Percentiles rank a stretch among this genome's conserved stretches.
These are phyloP conservation scores for Botrytis galanthina DNA, from an alignment of 2,329 filamentous ascomycete species.

Conservation along the genomic window DNA sequence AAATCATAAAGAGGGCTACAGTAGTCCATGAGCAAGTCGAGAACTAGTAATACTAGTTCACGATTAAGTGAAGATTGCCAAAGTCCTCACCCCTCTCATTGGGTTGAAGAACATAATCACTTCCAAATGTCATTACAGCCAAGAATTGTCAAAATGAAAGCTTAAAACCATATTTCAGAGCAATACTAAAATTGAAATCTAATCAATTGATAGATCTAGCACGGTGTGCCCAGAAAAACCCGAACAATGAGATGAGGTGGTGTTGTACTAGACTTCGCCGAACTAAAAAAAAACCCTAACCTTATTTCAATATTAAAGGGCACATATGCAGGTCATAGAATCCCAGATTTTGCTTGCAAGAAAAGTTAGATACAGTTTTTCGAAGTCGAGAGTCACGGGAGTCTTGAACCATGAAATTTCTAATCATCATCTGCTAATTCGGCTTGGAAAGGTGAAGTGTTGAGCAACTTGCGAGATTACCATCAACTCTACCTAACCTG, in stretches of 20 bases:
- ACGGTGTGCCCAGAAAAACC: neutral
- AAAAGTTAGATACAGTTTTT: neutral
- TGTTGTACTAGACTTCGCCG: neutral
- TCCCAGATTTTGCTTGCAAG: neutral
- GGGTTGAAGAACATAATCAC: neutral
- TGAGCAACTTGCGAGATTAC: too few relatives aligned
- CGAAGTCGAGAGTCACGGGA: neutral
- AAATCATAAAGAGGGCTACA: neutral
- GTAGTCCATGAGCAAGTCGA: neutral
- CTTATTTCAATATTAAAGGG: neutral
- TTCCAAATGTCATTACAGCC: neutral
- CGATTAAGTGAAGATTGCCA: neutral
- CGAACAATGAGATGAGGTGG: too few relatives aligned
- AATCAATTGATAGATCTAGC: neutral
- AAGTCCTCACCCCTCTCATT: neutral
- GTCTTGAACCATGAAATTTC: neutral
- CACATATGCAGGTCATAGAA: neutral
- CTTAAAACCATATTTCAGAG: neutral
- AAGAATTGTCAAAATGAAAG: neutral
- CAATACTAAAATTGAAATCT: neutral
- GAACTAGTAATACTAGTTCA: neutral
- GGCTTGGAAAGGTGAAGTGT: neutral
- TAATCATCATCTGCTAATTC: neutral
- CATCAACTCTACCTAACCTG: too few relatives aligned
- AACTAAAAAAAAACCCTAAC: neutral